A percentile compares a stretch with the other conserved stretches of the same genome.
These are phyloP conservation scores for Fistulinella prunicolor DNA, from an alignment of 768 basidiomycete species.

Conservation along the genomic window DNA sequence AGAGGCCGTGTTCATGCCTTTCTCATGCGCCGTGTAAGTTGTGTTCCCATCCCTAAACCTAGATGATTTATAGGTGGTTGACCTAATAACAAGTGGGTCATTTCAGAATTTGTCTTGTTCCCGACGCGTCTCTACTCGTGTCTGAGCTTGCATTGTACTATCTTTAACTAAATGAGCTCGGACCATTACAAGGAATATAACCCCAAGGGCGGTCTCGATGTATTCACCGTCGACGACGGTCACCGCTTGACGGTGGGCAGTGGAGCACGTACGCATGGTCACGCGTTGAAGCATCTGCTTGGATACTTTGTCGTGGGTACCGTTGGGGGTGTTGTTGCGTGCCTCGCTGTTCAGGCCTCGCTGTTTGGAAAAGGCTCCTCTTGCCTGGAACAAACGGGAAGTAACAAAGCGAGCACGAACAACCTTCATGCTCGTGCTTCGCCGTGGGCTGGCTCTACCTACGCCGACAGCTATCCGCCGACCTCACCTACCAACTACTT, in stretches of 20 bases:
- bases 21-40: too few species aligned
- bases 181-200: conserved; percentile 25
- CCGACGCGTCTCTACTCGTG: too few species aligned
- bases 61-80: too few species aligned
- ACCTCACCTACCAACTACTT: conserved; percentile 66
- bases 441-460: conserved; percentile 71
- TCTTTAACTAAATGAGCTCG: conserved; percentile 14
- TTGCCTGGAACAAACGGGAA: background rate
- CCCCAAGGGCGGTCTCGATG: conserved; percentile 44
- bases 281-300: conserved; percentile 34
- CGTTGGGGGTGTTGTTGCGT: conserved; percentile 50
- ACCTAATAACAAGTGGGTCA: too few species aligned
- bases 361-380: conserved; percentile 24
- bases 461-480: conserved; percentile 69
- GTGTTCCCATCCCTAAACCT: too few species aligned
- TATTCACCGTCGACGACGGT: too few species aligned
- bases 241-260: too few species aligned
- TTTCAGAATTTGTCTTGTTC: too few species aligned
- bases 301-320: conserved; percentile 45
- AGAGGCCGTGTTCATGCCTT: too few species aligned
- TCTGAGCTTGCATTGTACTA: too few species aligned
- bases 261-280: conserved; percentile 15
- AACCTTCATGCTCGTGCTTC: conserved; percentile 46
- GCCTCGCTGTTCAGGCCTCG: conserved; percentile 47
- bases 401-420: background rate